Evolutionary conservation across 1,139 yeast species (phyloP), one percentile per base, ranked within the genome.

Genomic region (Sugiyamaella xylanicola): DNA sequence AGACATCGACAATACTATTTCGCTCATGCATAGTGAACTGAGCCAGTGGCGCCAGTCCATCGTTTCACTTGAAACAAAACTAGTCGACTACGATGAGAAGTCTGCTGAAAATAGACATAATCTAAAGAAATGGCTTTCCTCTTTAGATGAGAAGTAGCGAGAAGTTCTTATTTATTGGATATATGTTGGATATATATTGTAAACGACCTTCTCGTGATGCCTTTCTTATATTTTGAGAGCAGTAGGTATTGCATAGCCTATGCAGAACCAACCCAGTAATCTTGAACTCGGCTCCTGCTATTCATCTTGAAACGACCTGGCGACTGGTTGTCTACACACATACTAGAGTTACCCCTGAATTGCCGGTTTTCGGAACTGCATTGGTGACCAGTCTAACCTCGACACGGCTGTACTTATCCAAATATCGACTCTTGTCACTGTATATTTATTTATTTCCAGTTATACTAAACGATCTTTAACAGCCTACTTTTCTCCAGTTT

Each of bases 1-100:
- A 48, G 81, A 81, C 57, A 58, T 82, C 36, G 83, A 82, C 53
- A 54, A 59, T 7, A 62, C 65, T 45, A 62, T 84, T 15, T 62
- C 63, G 2, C 69, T 69, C 2, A 61, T 83, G 59, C 64, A 71
- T 37, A 55, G 55, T 0, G 85, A 81, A 47, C 62, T 82, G 44
- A 60, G 59, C 0, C 60, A 67, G 19, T 76, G 79, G 88, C 74
- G 74, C 47, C 60, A 64, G 4, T 67, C 77, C 0, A 63, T 83
- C n/a, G 61, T 64, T 1, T 55, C 53, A 0, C 61, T 84, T 43
- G 78, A 78, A 53, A 50, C 51, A 2, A 75, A 76, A 54, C 62
- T 83, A 15, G 72, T 71, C 13, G 63, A 62, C 1, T 58, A 72
- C 29, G 72, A 70, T 54, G 56, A 57, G 2, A 57, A 56, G 5